These are phyloP conservation scores for Xylariaceae sp. DNA, from an alignment of 2,329 filamentous ascomycete species.

Conservation along the genomic window DNA sequence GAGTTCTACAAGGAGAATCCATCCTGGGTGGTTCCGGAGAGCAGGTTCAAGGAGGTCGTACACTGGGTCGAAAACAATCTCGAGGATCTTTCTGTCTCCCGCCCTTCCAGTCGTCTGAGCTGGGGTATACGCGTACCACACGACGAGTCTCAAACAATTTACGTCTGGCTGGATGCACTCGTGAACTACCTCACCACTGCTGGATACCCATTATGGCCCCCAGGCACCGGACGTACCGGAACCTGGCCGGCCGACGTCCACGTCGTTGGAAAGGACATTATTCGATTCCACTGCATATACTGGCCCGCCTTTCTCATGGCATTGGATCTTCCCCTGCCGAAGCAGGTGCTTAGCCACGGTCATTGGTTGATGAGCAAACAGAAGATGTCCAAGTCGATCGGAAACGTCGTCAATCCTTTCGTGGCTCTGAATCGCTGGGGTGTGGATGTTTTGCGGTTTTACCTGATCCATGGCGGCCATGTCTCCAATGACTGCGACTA, in stretches of 20 bases:
- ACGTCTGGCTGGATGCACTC: conserved; percentile 96
- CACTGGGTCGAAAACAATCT: conserved; percentile 71
- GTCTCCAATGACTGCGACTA: conserved; percentile 78
- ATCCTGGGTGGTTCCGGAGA: conserved; percentile 65
- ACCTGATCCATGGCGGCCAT: conserved; percentile 74
- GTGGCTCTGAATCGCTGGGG: conserved; percentile 87
- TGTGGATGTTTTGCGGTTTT: conserved; percentile 82
- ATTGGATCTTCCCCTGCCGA: conserved; percentile 70
- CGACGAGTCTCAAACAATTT: conserved; percentile 83
- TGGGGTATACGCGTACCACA: conserved; percentile 91
- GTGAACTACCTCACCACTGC: conserved; percentile 88
- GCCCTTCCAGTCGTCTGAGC: conserved; percentile 67
- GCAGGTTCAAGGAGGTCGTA: conserved; percentile 73
- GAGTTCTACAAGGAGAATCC: conserved; percentile 75
- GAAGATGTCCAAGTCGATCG: conserved; percentile 96
- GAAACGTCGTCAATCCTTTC: conserved; percentile 93
- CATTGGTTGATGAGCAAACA: conserved; percentile 90
- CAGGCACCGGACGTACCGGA: conserved; percentile 54
- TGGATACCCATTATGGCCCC: conserved; percentile 72
- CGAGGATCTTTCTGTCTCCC: conserved; percentile 82
- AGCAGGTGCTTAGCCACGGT: conserved; percentile 77
- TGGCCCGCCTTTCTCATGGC: conserved; percentile 97
- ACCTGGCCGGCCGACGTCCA: conserved; percentile 92
- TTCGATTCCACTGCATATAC: conserved; percentile 94
- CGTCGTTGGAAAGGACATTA: conserved; percentile 92